Evolutionary conservation across 768 basidiomycete species (phyloP), one percentile per base, ranked within the genome.

Genomic region (Fomitopsis serialis): DNA sequence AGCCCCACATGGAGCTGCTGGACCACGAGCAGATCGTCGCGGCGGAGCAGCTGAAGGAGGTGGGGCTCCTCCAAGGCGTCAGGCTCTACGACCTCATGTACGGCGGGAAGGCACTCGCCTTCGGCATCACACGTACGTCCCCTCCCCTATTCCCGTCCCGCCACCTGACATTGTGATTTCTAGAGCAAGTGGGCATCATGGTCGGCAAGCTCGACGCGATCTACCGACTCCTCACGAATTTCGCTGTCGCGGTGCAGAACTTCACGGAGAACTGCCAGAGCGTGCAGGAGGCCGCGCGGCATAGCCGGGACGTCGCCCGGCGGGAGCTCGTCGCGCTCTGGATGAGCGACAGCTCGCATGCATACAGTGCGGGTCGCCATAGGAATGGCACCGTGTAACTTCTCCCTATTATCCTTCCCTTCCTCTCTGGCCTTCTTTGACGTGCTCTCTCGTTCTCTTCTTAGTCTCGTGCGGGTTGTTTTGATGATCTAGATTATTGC

Each of bases 1-100:
- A 50, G 53, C 58, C 61, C 23, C 56, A 61, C 44, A 22, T 47
- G 49, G 55, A 57, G 21, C 51, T 61, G 35, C 56, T 61, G 10
- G 44, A 59, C 42, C 27, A 43, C 40, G 53, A 51, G 4, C 55
- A 59, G 51, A 23, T 35, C 19, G 45, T 57, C 23, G 40, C 32
- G 11, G 52, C 45, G 21, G 52, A 51, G 21, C 54, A 57, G 24
- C 50, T 61, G 35, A 42, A 50, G 54, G 46, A 59, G 24, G 42
- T 52, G 2, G 61, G 58, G 13, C 56, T 61, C 29, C 48, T 59
- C 7, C 61, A 61, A 27, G 61, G 58, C 37, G 40, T 57, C 19
- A 48, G 54, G 52, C 44, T 61, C 42, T 61, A 59, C 54, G 55
- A 57, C 25, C 58, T 61, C 51, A 61, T 61, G 61, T 61, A 61